A percentile compares a stretch with the other conserved stretches of the same genome.
Evolutionary conservation across 352 stramenopile genomes (phyloP).

Genomic region (Phytopythium chamaehyphon): DNA sequence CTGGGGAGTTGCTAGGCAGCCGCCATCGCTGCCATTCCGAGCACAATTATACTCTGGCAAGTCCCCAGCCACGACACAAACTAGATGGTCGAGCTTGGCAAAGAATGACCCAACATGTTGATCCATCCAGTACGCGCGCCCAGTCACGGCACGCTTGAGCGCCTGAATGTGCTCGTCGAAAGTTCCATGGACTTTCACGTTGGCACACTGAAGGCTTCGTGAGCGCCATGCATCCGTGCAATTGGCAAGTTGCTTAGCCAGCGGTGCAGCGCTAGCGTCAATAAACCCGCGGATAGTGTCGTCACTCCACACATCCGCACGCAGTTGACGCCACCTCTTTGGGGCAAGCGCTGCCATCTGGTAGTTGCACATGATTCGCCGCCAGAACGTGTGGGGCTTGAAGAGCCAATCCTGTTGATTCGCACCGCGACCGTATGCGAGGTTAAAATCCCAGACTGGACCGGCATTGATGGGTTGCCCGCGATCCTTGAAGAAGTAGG

Average conservation of each 20-base stretch:
- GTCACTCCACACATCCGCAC: constrained; percentile 46
- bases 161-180: constrained; percentile 35
- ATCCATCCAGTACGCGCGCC: constrained; percentile 56
- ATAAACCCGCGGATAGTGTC: constrained; percentile 44
- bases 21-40: constrained; percentile 35
- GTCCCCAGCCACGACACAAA: constrained; percentile 33
- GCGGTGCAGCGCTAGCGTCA: constrained; percentile 24
- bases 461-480: constrained; percentile 59
- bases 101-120: constrained; percentile 34
- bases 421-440: constrained; percentile 46
- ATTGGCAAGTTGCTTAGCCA: constrained; percentile 41
- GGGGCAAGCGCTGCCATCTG: constrained; percentile 56
- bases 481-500: constrained; percentile 74
- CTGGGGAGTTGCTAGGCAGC: constrained; percentile 34
- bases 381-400: constrained; percentile 49
- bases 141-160: constrained; percentile 26
- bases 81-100: constrained; percentile 18
- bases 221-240: constrained; percentile 40
- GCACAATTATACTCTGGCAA: constrained; percentile 57
- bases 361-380: constrained; percentile 64
- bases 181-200: constrained; percentile 31
- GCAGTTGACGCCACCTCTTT: constrained; percentile 48
- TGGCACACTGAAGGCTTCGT: constrained; percentile 50
- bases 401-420: constrained; percentile 51
- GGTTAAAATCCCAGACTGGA: constrained; percentile 68